Base-by-base conservation (phyloP, 495 filamentous ascomycete genomes). In the Tuber melanosporum region DNA sequence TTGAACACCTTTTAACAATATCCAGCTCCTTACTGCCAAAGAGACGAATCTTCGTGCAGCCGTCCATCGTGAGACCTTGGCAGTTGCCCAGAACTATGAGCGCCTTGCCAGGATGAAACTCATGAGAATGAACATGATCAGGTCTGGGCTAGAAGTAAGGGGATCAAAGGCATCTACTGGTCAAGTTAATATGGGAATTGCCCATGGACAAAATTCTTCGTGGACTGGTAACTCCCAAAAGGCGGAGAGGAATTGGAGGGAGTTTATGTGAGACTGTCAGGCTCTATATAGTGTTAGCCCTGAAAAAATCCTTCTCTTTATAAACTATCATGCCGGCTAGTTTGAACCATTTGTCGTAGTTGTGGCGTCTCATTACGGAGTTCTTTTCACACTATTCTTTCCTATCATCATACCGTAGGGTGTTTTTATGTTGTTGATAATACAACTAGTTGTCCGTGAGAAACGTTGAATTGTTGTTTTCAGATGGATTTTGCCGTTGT, bases 141-240 rank as follows among this genome's bases (percentile, higher is more conserved):
- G 88, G 17, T 91, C 93, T 0, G 93, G 92, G 14, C 85, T 98
- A 36, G 92, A 95, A 75, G 87, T 97, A 15, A 88, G 88, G 76
- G 83, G 79, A 19, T 71, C 83, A 17, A 84, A 83, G 75, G 80
- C 47, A 39, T 36, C 73, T 36, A 17, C 57, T 26, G 15, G 57
- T 8, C 57, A 66, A 14, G 57, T 66, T 36, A 72, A 46, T 36
- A 41, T 36, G 15, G 71, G 71, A 17, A 36, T 66, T 66, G 57
- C 32, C 14, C 57, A 66, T 19, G 57, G 57, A 26, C 57, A 66
- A 66, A 66, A 66, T 32, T 32, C 49, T n/a, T 15, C 57, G 26
- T 66, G 57, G 57, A 14, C 57, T 14, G 32, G 26, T 15, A 66
- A 66, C 32, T 32, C 57, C n/a, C 57, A 66, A 26, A 66, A 17